phyloP scores from a whole-genome alignment of 805 yeast species.

The Candida succiphila region DNA sequence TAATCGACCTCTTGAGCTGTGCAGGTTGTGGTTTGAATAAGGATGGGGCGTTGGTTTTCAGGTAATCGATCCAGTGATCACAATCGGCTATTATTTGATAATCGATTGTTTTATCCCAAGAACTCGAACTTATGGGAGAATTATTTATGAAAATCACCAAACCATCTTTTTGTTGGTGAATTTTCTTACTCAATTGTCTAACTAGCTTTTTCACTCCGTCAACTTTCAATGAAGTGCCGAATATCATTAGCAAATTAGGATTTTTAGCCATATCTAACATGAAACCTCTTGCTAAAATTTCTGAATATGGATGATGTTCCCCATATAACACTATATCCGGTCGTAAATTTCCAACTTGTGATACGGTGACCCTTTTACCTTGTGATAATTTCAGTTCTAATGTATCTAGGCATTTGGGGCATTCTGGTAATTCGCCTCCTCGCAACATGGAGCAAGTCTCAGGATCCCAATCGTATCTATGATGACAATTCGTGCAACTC shows the following conservation, averaged over 20 bases:
- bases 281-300: conserved; percentile 62
- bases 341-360: conserved; percentile 64
- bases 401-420: conserved; percentile 55
- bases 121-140: conserved; percentile 45
- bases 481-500: conserved; percentile 65
- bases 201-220: conserved; percentile 82
- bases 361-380: conserved; percentile 72
- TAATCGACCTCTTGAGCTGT: neutral
- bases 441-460: conserved; percentile 36
- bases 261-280: conserved; percentile 50
- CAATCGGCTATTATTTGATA: conserved; percentile 75
- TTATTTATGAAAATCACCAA: conserved; percentile 68
- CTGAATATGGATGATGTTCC: conserved; percentile 86
- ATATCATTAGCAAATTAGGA: conserved; percentile 76
- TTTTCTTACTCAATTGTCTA: conserved; percentile 50
- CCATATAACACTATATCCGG: conserved; percentile 92
- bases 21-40: conserved; percentile 29
- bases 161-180: conserved; percentile 72
- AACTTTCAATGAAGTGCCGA: conserved; percentile 90
- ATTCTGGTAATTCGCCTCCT: conserved; percentile 65
- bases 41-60: conserved; percentile 46
- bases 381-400: conserved; percentile 44
- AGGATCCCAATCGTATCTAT: conserved; percentile 50
- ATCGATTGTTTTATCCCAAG: conserved; percentile 69
- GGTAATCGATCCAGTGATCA: conserved; percentile 62